These are phyloP conservation scores for Staphylotrichum longicolle DNA, from an alignment of 495 filamentous ascomycete species.

Conservation along the genomic window DNA sequence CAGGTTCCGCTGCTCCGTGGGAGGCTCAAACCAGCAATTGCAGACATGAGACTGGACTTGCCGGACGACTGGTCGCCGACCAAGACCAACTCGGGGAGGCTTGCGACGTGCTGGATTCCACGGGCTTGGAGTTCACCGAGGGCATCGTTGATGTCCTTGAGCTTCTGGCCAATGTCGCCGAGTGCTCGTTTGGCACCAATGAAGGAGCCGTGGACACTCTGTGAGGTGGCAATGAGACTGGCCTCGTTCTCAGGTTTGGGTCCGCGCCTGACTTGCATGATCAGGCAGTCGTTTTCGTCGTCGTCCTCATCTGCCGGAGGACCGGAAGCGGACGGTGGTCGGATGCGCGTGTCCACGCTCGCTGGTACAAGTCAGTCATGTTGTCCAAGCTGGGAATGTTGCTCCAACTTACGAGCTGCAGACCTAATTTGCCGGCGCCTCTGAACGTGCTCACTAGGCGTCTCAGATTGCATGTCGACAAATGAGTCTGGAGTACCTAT, in stretches of 20 bases:
- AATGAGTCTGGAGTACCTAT: background rate
- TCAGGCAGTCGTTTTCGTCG: constrained; percentile 19
- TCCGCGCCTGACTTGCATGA: constrained; percentile 25
- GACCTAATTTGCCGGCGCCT: constrained; percentile 19
- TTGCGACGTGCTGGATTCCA: constrained; percentile 54
- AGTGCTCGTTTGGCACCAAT: constrained; percentile 38
- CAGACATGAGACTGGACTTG: constrained; percentile 78
- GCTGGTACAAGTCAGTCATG: constrained; percentile 21
- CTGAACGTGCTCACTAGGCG: constrained; percentile 15
- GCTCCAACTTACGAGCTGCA: constrained; percentile 29
- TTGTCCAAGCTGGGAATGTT: background rate
- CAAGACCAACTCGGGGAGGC: constrained; percentile 71
- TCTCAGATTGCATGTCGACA: background rate
- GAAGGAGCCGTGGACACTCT: constrained; percentile 29
- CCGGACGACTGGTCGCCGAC: constrained; percentile 80
- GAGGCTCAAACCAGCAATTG: constrained; percentile 72
- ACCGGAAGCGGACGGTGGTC: constrained; percentile 3
- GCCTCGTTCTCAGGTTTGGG: constrained; percentile 1
- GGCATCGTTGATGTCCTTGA: constrained; percentile 49
- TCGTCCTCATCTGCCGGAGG: constrained; percentile 8
- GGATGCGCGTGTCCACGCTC: constrained; percentile 25
- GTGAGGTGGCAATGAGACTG: constrained; percentile 2
- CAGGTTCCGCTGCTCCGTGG: constrained; percentile 68
- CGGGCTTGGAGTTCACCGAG: constrained; percentile 47
- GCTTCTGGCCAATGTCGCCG: constrained; percentile 42